Evolutionary conservation across 345 rosid genomes (phyloP).

Genomic region (Hibiscus tridactylites): DNA sequence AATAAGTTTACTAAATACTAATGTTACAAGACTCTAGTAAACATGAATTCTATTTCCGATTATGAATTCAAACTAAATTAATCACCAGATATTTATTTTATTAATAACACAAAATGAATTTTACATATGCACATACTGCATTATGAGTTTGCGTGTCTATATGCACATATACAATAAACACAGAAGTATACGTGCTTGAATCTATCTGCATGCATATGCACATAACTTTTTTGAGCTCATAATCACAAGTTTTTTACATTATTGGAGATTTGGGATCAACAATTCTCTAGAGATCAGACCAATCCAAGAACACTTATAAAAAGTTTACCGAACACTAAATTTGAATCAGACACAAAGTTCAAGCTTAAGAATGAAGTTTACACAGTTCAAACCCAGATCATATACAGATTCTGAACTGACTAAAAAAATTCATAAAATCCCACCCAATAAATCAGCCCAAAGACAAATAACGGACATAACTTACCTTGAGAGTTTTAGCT

Average conservation of each 20-base stretch:
- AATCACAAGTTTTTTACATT: conserved; percentile 3
- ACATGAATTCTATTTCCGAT: neutral
- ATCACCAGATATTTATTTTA: neutral
- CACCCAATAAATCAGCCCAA: neutral
- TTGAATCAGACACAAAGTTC: neutral
- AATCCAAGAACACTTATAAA: neutral
- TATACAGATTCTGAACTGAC: neutral
- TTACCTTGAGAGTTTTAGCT: conserved; percentile 81
- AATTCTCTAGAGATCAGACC: neutral
- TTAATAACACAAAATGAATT: neutral
- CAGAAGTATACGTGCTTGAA: neutral
- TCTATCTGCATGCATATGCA: neutral
- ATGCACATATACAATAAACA: neutral
- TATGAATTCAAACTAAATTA: neutral
- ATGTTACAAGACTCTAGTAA: neutral
- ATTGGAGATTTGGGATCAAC: neutral
- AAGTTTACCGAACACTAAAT: neutral
- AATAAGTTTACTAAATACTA: neutral
- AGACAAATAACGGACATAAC: conserved; percentile 10
- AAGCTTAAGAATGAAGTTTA: neutral
- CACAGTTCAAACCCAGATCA: neutral
- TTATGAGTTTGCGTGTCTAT: neutral
- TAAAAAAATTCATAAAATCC: neutral
- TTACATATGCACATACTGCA: neutral
- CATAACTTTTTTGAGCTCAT: neutral